These are phyloP conservation scores for Eucalyptus cloeziana DNA, from an alignment of 345 rosid species.

Conservation along the genomic window DNA sequence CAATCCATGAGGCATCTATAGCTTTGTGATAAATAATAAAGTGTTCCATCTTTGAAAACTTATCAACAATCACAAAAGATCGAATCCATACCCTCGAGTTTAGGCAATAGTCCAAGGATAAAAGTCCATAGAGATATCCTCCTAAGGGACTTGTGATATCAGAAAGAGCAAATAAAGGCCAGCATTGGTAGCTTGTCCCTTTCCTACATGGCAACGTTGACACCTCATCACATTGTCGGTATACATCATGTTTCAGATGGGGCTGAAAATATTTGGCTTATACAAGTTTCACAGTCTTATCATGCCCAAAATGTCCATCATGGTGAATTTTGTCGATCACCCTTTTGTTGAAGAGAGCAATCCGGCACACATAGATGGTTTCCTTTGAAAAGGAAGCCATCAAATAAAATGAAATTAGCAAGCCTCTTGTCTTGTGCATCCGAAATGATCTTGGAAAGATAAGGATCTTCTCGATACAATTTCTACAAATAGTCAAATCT, in stretches of 20 bases:
- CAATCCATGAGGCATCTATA: neutral
- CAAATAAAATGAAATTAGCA: no score
- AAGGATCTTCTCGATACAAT: no score
- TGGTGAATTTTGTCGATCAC: no score
- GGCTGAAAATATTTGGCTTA: neutral
- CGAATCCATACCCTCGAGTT: neutral
- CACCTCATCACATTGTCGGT: neutral
- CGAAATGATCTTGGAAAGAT: no score
- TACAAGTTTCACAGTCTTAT: neutral
- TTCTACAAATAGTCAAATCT: no score
- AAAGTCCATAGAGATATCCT: neutral
- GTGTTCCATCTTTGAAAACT: neutral
- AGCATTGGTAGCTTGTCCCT: no score
- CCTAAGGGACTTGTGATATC: neutral
- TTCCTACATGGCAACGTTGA: neutral
- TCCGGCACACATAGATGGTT: no score
- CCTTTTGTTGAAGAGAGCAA: no score
- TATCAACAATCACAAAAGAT: neutral
- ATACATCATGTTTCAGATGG: neutral
- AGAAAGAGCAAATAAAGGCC: neutral
- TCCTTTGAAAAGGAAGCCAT: no score
- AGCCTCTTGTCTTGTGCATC: no score
- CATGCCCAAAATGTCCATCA: neutral
- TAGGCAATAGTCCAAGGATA: neutral
- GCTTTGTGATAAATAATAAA: neutral